Evolutionary conservation across 148 eudicot genomes (phyloP).

Genomic region (Amaranthus palmeri): DNA sequence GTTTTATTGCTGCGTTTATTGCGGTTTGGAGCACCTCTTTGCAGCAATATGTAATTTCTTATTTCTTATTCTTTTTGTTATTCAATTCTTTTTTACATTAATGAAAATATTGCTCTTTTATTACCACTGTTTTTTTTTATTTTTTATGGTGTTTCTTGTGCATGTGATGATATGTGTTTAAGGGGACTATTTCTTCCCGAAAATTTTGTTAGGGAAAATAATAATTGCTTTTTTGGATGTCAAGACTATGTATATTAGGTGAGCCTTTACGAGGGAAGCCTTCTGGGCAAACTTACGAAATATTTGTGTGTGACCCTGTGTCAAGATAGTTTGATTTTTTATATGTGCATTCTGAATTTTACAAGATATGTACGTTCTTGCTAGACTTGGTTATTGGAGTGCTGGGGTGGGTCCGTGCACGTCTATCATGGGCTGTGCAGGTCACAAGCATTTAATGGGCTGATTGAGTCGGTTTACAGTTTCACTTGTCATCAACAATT

Average conservation of each 20-base stretch:
- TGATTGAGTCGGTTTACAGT: too few species aligned
- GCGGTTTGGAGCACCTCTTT: constrained; percentile 89
- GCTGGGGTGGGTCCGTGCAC: too few species aligned
- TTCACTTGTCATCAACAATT: too few species aligned
- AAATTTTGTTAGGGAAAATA: background rate
- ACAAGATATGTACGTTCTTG: too few species aligned
- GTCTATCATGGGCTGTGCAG: too few species aligned
- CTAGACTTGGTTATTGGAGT: too few species aligned
- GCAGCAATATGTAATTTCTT: constrained; percentile 83
- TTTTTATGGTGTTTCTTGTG: background rate
- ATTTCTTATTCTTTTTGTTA: constrained; percentile 2
- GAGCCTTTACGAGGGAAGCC: background rate
- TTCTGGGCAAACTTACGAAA: background rate
- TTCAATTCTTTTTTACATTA: background rate
- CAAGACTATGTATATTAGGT: background rate
- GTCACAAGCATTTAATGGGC: too few species aligned
- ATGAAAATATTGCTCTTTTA: background rate
- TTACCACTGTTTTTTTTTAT: background rate
- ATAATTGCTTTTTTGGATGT: background rate
- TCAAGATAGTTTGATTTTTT: too few species aligned
- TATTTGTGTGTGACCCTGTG: too few species aligned
- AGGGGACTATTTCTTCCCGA: background rate
- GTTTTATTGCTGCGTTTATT: constrained; percentile 77
- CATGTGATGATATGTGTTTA: background rate
- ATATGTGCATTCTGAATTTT: too few species aligned